Evolutionary conservation across 495 filamentous ascomycete genomes (phyloP), one percentile per base, ranked within the genome.

Genomic region (Astrothelium macrocarpum): DNA sequence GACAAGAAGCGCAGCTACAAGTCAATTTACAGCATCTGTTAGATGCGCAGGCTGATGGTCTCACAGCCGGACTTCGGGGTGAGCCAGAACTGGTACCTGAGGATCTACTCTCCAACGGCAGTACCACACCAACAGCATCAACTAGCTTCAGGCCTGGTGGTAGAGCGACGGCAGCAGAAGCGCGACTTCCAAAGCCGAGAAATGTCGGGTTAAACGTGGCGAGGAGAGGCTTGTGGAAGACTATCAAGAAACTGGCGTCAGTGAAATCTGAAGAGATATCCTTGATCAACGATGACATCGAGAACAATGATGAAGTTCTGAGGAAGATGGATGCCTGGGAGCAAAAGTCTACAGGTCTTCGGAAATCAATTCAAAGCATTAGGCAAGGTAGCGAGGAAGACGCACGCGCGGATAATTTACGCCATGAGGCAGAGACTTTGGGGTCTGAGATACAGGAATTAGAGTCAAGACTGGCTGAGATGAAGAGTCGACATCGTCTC

Each of bases 41-140:
- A 31, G 91, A 97, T 76, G 88, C 89, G 0, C 93, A 97, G 75
- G 86, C 87, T 53, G 82, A 86, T 42, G 90, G 90, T 29, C 79
- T 96, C 42, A 72, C 86, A 2, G 75, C 80, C 61, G 84, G 84
- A 11, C 74, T 84, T 1, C 69, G 70, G 32, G 68, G 70, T 42
- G 70, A 64, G 16, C 49, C 49, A 29, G 49, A 56, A 56, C 69
- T 74, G 26, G 14, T 60, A 14, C 60, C 42, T 36, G 73, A 77
- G 36, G 77, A 78, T 64, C 64, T 72, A 10, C 70, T 74, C 1
- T 80, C 83, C 26, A 76, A 76, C 60, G 79, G 78, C 49, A 83
- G 78, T 66, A 76, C 72, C 59, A 85, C 79, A 26, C 77, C 81
- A 16, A 78, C 79, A 1, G 70, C 75, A 1, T 70, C 65, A 29